Evolutionary conservation across 768 basidiomycete species (phyloP).

Genomic region (Rhodotorula toruloides): DNA sequence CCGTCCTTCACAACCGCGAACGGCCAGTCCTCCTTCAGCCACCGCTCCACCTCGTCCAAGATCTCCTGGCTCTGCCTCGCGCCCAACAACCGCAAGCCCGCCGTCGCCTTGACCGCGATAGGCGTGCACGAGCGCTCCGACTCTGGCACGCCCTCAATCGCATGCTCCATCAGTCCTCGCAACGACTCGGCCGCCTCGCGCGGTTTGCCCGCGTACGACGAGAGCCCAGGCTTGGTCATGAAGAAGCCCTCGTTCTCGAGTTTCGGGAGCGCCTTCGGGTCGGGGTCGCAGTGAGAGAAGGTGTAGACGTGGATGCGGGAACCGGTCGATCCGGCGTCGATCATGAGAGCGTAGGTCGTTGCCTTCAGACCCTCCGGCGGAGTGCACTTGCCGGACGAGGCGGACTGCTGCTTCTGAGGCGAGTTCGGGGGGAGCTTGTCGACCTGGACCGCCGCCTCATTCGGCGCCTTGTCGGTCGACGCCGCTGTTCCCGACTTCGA

Average conservation of each 20-base stretch:
- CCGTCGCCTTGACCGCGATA: conserved; percentile 86
- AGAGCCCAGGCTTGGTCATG: conserved; percentile 73
- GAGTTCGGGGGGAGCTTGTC: conserved; percentile 25
- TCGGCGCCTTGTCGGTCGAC: background rate
- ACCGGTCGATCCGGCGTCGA: conserved; percentile 96
- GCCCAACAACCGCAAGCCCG: conserved; percentile 72
- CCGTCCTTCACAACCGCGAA: conserved; percentile 64
- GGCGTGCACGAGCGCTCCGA: conserved; percentile 67
- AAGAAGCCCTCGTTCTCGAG: conserved; percentile 94
- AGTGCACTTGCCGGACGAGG: conserved; percentile 17
- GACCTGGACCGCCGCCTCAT: conserved; percentile 17
- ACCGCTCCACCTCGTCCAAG: conserved; percentile 62
- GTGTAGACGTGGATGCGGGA: conserved; percentile 98
- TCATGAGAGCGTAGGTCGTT: conserved; percentile 83
- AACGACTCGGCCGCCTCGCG: conserved; percentile 69
- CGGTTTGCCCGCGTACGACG: conserved; percentile 58
- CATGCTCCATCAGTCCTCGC: conserved; percentile 73
- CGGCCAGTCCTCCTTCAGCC: conserved; percentile 60
- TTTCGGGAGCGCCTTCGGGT: conserved; percentile 55
- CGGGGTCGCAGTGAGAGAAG: conserved; percentile 52
- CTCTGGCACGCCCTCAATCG: conserved; percentile 68
- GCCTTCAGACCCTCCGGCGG: conserved; percentile 33
- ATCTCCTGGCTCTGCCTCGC: conserved; percentile 62
- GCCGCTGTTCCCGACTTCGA: background rate
- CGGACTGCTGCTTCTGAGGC: conserved; percentile 29